These are phyloP conservation scores for Ustilago trichophora DNA, from an alignment of 1,284 basidiomycete genomes.

Conservation along the genomic window DNA sequence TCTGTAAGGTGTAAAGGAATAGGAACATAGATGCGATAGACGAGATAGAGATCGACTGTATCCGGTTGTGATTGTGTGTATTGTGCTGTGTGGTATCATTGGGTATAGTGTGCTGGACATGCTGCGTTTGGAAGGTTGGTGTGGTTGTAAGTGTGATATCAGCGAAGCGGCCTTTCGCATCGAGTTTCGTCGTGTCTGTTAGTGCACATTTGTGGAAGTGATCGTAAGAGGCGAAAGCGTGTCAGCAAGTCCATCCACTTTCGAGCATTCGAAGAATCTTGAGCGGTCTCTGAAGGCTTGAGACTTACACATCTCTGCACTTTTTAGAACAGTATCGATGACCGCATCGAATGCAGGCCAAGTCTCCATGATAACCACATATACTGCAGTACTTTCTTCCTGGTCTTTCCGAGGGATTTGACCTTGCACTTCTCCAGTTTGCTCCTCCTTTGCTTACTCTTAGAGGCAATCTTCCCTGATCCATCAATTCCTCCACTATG, in stretches of 20 bases:
- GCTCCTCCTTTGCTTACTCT: conserved; percentile 4
- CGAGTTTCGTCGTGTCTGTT: conserved; percentile 35
- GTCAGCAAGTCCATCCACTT: no score
- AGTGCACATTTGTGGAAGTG: no score
- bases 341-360: conserved; percentile 31
- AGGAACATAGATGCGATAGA: no score
- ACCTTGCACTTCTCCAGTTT: conserved; percentile 28
- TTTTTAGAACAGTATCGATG: conserved; percentile 28
- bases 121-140: no score
- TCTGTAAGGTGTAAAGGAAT: conserved; percentile 7
- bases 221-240: no score
- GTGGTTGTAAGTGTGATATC: no score
- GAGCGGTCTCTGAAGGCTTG: no score
- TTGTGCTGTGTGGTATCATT: not conserved
- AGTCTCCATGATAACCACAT: conserved; percentile 37
- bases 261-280: not conserved
- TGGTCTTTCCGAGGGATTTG: conserved; percentile 12
- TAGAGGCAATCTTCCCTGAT: conserved; percentile 31
- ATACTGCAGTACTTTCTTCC: conserved; percentile 37
- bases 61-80: no score
- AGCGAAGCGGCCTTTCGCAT: conserved; percentile 37
- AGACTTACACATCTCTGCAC: conserved; percentile 30
- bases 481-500: conserved; percentile 30
- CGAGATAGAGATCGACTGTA: not conserved
- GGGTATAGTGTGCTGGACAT: conserved; percentile 13